Conservation (phyloP, 805 yeast genomes). For the Lachancea cidri region DNA sequence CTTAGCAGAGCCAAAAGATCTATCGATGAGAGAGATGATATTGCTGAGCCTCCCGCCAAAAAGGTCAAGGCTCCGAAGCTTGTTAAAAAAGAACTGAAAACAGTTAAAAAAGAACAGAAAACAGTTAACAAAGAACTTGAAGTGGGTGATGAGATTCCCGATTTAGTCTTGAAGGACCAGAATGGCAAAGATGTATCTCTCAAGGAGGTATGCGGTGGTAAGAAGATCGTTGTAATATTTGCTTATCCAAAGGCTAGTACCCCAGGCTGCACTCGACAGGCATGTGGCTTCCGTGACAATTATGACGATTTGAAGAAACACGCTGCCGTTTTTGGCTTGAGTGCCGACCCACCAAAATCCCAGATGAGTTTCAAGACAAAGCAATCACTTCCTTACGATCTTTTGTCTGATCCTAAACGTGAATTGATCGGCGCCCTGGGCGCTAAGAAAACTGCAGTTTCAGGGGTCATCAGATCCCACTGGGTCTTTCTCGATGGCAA, state of each 20-base stretch:
- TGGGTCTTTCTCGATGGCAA: slow-evolving; percentile 83
- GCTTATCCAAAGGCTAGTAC: slow-evolving; percentile 92
- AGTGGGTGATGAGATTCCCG: slow-evolving; percentile 65
- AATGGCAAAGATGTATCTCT: slow-evolving; percentile 58
- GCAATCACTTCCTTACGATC: slow-evolving; percentile 65
- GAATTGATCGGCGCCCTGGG: slow-evolving; percentile 70
- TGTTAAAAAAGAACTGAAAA: too few species aligned
- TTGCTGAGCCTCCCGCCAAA: slow-evolving; percentile 16
- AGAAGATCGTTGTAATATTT: slow-evolving; percentile 49
- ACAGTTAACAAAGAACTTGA: slow-evolving; percentile 24
- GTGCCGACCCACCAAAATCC: slow-evolving; percentile 75
- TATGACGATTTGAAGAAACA: slow-evolving; percentile 37
- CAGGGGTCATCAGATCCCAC: slow-evolving; percentile 82
- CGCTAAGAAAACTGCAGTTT: slow-evolving; percentile 68
- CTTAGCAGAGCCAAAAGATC: slow-evolving; percentile 15
- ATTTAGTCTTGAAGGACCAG: slow-evolving; percentile 58
- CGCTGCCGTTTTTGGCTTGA: slow-evolving; percentile 67
- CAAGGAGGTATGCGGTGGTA: slow-evolving; percentile 35
- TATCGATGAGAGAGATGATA: slow-evolving; percentile 4
- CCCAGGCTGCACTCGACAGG: slow-evolving; percentile 96
- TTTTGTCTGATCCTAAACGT: slow-evolving; percentile 71
- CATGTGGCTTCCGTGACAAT: slow-evolving; percentile 76
- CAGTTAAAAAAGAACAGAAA: slow-evolving; percentile 8
- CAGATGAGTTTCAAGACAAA: slow-evolving; percentile 73
- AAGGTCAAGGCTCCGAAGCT: slow-evolving; percentile 20